phyloP scores from a whole-genome alignment of 1,284 basidiomycete genomes.

The Ganoderma leucocontextum region DNA sequence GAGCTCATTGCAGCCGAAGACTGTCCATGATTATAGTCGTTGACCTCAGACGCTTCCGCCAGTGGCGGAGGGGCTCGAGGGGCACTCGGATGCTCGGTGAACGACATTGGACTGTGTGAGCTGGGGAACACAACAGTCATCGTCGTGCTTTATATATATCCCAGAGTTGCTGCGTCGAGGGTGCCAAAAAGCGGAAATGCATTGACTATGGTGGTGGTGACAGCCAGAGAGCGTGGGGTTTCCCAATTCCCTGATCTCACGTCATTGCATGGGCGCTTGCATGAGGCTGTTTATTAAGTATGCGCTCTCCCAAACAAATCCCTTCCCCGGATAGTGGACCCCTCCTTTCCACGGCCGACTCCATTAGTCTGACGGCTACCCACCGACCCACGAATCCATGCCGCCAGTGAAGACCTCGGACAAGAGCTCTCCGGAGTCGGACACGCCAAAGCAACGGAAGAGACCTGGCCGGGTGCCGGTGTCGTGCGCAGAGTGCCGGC shows the following conservation, averaged over 20 bases:
- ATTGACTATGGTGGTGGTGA: no score
- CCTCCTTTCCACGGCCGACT: neutral
- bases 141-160: neutral
- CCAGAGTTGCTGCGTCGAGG: constrained; percentile 70
- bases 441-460: constrained; percentile 43
- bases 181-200: neutral
- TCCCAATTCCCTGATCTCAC: no score
- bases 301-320: no score
- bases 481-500: constrained; percentile 76
- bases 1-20: neutral
- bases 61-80: constrained; percentile 1
- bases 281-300: no score
- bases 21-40: neutral
- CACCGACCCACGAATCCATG: constrained; percentile 6
- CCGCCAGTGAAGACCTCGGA: constrained; percentile 30
- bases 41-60: constrained; percentile 3
- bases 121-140: constrained; percentile 16
- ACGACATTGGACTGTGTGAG: constrained; percentile 19
- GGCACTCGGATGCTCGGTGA: constrained; percentile 10
- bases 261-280: no score
- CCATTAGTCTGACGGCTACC: neutral
- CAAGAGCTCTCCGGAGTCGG: constrained; percentile 26
- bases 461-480: constrained; percentile 64
- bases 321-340: no score
- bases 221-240: no score